A percentile compares a stretch with the other conserved stretches of the same genome.
Evolutionary conservation across 2,329 filamentous ascomycete genomes (phyloP).

Genomic region (Taxawa tesnikishii): DNA sequence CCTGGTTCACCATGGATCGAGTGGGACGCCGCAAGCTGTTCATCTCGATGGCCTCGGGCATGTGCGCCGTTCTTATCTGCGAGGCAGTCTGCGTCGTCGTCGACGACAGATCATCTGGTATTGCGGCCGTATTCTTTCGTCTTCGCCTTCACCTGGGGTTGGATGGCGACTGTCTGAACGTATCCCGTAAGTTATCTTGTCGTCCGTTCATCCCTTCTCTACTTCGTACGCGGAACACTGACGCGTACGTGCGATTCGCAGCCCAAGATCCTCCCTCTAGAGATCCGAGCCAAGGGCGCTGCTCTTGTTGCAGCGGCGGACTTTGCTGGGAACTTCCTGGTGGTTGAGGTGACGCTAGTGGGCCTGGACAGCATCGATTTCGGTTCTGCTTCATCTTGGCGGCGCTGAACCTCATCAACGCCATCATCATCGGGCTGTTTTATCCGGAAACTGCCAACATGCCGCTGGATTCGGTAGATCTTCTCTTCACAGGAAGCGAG

Average conservation of each 20-base stretch:
- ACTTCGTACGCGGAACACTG: too few relatives aligned
- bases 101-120: conserved; percentile 7
- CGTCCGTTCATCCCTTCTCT: too few relatives aligned
- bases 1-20: conserved; percentile 3
- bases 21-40: conserved; percentile 11
- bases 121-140: conserved; percentile 14
- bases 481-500: background rate
- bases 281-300: conserved; percentile 11
- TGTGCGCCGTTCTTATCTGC: conserved; percentile 14
- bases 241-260: too few relatives aligned
- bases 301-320: conserved; percentile 14
- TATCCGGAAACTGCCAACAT: conserved; percentile 6
- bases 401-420: conserved; percentile 4
- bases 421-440: conserved; percentile 3
- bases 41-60: conserved; percentile 10
- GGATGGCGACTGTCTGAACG: conserved; percentile 13
- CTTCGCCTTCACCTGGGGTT: conserved; percentile 15
- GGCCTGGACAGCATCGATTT: conserved; percentile 3
- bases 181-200: too few relatives aligned
- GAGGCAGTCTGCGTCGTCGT: conserved; percentile 14
- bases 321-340: conserved; percentile 8
- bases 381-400: conserved; percentile 6
- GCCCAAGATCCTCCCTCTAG: conserved; percentile 13
- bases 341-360: conserved; percentile 5
- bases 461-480: conserved; percentile 3